Percentiles rank a stretch among this genome's conserved stretches.
These are phyloP conservation scores for Saccharata proteae DNA, from an alignment of 2,329 filamentous ascomycete genomes.

Conservation along the genomic window DNA sequence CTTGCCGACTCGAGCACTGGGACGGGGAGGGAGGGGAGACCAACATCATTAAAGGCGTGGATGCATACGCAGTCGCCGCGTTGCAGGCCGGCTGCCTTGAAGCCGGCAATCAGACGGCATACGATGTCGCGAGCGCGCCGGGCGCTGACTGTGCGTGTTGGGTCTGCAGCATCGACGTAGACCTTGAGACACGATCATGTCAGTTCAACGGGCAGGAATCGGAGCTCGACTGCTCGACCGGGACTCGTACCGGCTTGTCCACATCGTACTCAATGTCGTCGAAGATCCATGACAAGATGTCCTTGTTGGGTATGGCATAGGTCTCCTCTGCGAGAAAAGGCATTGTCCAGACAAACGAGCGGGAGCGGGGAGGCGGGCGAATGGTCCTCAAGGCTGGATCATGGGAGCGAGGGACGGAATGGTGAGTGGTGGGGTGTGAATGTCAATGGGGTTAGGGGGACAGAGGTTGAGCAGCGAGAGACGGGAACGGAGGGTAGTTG, in stretches of 20 bases:
- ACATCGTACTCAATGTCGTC: conserved; percentile 36
- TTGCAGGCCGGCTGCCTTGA: conserved; percentile 35
- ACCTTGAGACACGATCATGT: conserved; percentile 29
- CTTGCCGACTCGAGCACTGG: too few species aligned
- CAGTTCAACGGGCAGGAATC: too few species aligned
- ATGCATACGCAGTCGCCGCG: conserved; percentile 42
- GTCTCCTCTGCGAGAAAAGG: conserved; percentile 4
- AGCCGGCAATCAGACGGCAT: conserved; percentile 39
- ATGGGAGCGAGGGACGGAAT: too few species aligned
- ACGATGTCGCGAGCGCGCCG: conserved; percentile 34
- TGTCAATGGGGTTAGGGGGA: too few species aligned
- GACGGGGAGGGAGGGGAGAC: too few species aligned
- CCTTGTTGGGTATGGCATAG: conserved; percentile 33
- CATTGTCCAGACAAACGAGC: too few species aligned
- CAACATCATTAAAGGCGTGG: conserved; percentile 45
- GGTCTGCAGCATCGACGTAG: conserved; percentile 39
- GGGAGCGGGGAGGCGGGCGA: too few species aligned
- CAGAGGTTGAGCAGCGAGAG: too few species aligned
- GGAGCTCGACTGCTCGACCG: too few species aligned
- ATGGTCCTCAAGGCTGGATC: too few species aligned
- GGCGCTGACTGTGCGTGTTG: conserved; percentile 34
- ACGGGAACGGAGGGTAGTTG: too few species aligned
- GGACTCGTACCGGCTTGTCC: conserved; percentile 36
- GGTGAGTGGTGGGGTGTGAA: too few species aligned
- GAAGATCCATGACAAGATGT: conserved; percentile 44